Evolutionary conservation across 306 rosid genomes (phyloP).

Genomic region (Castanea mollissima): DNA sequence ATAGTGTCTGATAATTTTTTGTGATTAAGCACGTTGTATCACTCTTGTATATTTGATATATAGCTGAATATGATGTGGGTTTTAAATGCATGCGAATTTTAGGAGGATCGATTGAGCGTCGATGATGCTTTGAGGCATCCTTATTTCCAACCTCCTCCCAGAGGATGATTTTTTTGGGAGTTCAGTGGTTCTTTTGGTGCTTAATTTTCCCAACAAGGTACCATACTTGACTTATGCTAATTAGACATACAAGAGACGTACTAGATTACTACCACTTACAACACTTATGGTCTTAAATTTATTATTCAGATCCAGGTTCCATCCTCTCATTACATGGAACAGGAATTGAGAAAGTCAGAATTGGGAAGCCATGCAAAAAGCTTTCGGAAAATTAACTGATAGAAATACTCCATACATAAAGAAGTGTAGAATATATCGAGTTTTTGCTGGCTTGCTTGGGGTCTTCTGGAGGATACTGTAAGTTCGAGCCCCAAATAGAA

Average conservation of each 20-base stretch:
- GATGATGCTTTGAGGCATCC: slow-evolving; percentile 83
- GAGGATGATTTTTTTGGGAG: slow-evolving; percentile 33
- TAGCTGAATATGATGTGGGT: background rate
- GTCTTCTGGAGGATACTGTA: background rate
- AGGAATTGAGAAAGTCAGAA: background rate
- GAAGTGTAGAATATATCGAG: background rate
- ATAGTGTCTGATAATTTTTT: background rate
- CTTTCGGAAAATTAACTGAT: background rate
- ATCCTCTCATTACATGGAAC: too few species aligned
- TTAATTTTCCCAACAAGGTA: background rate
- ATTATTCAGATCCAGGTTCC: too few species aligned
- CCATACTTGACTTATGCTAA: background rate
- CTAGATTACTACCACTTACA: too few species aligned
- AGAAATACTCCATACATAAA: background rate
- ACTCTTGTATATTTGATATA: background rate
- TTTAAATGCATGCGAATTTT: slow-evolving; percentile 19
- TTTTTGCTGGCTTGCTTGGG: background rate
- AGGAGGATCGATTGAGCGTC: slow-evolving; percentile 78
- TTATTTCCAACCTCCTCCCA: slow-evolving; percentile 64
- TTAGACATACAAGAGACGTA: background rate
- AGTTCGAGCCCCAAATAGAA: background rate
- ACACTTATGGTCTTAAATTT: too few species aligned
- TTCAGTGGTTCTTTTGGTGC: background rate
- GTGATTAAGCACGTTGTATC: background rate
- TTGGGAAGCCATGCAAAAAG: background rate